phyloP scores from a whole-genome alignment of 352 stramenopile species.

The Thalassiosira pacifica region DNA sequence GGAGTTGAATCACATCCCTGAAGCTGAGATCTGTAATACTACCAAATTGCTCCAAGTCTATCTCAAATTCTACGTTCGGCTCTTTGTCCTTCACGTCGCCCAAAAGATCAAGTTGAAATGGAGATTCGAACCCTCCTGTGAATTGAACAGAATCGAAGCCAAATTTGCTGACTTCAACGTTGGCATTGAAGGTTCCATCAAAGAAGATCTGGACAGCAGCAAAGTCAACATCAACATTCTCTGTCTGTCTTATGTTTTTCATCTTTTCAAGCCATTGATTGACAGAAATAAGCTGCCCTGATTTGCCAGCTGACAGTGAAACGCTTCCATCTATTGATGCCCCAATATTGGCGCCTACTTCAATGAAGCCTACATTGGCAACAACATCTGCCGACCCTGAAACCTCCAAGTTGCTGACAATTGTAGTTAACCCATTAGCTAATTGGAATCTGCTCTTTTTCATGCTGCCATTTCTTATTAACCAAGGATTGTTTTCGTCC shows the following conservation, averaged over 20 bases:
- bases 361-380: no score
- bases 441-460: no score
- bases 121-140: constrained; percentile 7
- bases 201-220: constrained; percentile 7
- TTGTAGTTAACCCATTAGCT: constrained; percentile 7
- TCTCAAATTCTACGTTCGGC: constrained; percentile 8
- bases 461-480: no score
- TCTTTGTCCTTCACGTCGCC: no score
- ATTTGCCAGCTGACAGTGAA: background rate
- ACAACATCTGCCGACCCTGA: constrained; percentile 8
- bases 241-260: constrained; percentile 4
- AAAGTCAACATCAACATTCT: constrained; percentile 15
- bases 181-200: constrained; percentile 44
- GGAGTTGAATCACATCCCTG: constrained; percentile 33
- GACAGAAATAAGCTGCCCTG: constrained; percentile 5
- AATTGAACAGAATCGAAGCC: background rate
- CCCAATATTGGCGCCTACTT: constrained; percentile 29
- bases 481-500: no score
- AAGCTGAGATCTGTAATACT: constrained; percentile 33
- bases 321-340: constrained; percentile 33
- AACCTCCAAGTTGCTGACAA: constrained; percentile 9
- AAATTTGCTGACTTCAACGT: constrained; percentile 24
- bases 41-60: constrained; percentile 41
- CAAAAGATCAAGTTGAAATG: constrained; percentile 27
- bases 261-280: constrained; percentile 26